Base-by-base conservation (phyloP, 768 basidiomycete genomes). In the Candolleomyces aberdarensis region DNA sequence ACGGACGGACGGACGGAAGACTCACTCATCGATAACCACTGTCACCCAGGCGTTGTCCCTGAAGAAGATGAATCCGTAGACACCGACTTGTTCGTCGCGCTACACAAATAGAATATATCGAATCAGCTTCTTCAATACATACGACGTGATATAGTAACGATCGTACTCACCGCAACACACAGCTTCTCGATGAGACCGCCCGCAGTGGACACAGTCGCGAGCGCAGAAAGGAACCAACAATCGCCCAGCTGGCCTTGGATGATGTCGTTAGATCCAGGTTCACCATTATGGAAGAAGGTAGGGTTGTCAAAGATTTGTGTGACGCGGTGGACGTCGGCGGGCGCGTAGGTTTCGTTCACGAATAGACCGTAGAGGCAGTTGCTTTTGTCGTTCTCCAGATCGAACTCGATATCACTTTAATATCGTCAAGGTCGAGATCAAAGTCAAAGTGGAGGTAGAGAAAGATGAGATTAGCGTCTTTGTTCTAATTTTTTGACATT, bases 1-100 rank as follows among this genome's bases (percentile, higher is more conserved):
- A 19, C 22, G 39, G 14, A 22, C 17, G 9, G 6, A 43, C 9
- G n/a, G 1, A 36, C 6, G 8, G 36, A 36, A 2, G 7, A 72
- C 79, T 56, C 57, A 84, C 83, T 85, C 83, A 65, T 85, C 84
- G 56, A 85, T 78, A 17, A 85, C 75, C 5, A 85, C 81, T 17
- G 78, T 79, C 13, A 79, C 78, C 84, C 84, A 85, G 41, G 67
- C 67, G 32, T 74, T 72, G 59, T 85, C 82, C 29, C 80, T 66
- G 69, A 79, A 84, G 70, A 85, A 85, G 43, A 84, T 81, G 69
- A 83, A 85, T 5, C 84, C 84, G 64, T 85, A 85, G 0, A 85
- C 77, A 13, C 84, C 83, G 40, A 83, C 77, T 62, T 77, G 44
- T 63, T 84, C 82, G 60, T 85, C 80, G 26, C 80, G 75, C 79